Evolutionary conservation across 2,329 filamentous ascomycete species (phyloP), one percentile per base, ranked within the genome.

Genomic region (Colletotrichum lindemuthianum): DNA sequence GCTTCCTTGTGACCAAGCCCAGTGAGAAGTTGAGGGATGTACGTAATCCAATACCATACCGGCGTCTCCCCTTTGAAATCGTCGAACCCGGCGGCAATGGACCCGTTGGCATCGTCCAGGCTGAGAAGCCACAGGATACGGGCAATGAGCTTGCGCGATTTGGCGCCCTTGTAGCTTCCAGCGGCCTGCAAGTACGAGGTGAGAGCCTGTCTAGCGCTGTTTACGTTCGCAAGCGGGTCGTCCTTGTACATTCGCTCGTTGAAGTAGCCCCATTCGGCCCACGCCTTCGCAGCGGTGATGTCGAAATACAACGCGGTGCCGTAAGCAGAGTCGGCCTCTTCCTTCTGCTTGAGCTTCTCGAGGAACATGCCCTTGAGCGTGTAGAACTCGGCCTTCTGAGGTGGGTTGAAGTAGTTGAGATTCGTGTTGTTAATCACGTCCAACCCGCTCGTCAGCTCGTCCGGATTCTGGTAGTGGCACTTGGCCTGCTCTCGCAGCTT

Each of bases 381-480:
- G 82, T 97, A 99, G 79, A 99, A 99, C 76, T 99, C 96, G 8
- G 96, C 96, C 79, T 99, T 99, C 76, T 99, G 96, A 72, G 94
- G 91, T 3, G 91, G 87, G 67, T 93, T 96, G 77, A 99, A 99
- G 81, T 99, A 99, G 77, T 97, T 97, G 61, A 99, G 87, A 72
- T 99, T 99, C 40, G 96, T 99, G 71, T 99, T 99, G 78, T 99
- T 99, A 76, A 99, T 99, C 3, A 99, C 96, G 73, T 99, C 96
- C 69, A 99, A 77, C 1, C 96, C 96, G 73, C 90, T 97, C 57
- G 90, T 95, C 58, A 99, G 87, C 78, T 99, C 96, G 41, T 92
- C 90, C 0, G 91, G 89, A 72, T 98, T 98, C 79, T 98, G 94
- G 76, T 98, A 99, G 75, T 99, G 96, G 70, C 96, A 99, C 76